Evolutionary conservation across 768 basidiomycete genomes (phyloP).

Genomic region (Trametopsis cervina): DNA sequence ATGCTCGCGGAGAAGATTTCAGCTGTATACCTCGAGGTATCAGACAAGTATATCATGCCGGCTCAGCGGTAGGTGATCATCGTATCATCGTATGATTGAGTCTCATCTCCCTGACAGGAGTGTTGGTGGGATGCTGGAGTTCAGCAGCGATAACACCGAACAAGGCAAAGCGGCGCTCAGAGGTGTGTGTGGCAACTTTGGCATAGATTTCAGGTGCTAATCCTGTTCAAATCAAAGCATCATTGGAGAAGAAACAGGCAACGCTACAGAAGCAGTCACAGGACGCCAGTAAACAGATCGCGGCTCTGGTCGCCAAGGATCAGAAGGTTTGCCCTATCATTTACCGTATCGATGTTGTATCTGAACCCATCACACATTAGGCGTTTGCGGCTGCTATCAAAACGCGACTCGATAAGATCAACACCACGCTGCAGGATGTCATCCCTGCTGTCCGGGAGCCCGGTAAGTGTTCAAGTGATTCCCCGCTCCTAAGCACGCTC

Average conservation of each 20-base stretch:
- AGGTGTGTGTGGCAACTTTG: neutral
- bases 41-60: neutral
- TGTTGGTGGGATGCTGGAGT: neutral
- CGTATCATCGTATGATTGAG: neutral
- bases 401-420: neutral
- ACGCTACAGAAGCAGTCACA: neutral
- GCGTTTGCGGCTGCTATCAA: neutral
- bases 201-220: neutral
- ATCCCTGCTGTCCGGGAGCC: neutral
- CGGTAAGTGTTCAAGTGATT: neutral
- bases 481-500: neutral
- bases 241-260: neutral
- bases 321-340: neutral
- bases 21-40: neutral
- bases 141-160: neutral
- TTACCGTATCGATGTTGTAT: neutral
- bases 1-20: neutral
- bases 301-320: neutral
- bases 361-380: neutral
- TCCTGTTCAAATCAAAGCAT: neutral
- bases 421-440: neutral
- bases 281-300: neutral
- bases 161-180: neutral
- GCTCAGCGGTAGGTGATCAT: neutral
- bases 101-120: neutral